Evolutionary conservation across 1,139 yeast species (phyloP).

Genomic region (Saccharomyces hybrid): DNA sequence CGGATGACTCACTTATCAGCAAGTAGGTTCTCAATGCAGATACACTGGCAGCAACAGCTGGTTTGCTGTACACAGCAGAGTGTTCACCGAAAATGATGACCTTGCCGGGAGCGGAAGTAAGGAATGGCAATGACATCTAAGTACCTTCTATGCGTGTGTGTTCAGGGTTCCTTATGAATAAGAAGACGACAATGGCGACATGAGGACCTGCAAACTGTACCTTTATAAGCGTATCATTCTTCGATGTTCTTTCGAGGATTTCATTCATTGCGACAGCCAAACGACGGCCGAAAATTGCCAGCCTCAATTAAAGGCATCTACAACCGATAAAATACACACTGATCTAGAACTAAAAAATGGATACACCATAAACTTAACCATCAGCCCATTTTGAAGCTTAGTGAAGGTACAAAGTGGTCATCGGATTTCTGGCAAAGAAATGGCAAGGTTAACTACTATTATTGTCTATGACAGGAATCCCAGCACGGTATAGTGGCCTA

Average conservation of each 20-base stretch:
- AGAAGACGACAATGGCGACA: background rate
- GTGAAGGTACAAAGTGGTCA: background rate
- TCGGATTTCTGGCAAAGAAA: background rate
- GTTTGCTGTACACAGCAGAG: slow-evolving; percentile 84
- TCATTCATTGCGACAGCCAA: background rate
- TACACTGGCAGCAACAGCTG: slow-evolving; percentile 34
- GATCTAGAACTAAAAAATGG: background rate
- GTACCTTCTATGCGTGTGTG: background rate
- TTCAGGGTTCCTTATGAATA: background rate
- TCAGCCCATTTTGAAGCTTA: background rate
- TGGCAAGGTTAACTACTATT: background rate
- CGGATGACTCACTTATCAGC: slow-evolving; percentile 41
- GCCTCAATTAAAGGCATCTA: background rate
- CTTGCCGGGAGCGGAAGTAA: slow-evolving; percentile 93
- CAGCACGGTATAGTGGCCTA: background rate
- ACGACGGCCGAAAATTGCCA: background rate
- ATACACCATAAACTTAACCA: background rate
- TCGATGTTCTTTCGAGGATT: background rate
- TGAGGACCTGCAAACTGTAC: background rate
- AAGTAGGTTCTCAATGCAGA: slow-evolving; percentile 56
- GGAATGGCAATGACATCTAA: slow-evolving; percentile 40
- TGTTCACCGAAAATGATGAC: slow-evolving; percentile 96
- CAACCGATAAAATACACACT: background rate
- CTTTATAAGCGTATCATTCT: background rate
- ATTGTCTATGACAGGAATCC: background rate